These are phyloP conservation scores for Sphagnum contortum DNA, from an alignment of 225 moss, liverwort and hornwort genomes.

Conservation along the genomic window DNA sequence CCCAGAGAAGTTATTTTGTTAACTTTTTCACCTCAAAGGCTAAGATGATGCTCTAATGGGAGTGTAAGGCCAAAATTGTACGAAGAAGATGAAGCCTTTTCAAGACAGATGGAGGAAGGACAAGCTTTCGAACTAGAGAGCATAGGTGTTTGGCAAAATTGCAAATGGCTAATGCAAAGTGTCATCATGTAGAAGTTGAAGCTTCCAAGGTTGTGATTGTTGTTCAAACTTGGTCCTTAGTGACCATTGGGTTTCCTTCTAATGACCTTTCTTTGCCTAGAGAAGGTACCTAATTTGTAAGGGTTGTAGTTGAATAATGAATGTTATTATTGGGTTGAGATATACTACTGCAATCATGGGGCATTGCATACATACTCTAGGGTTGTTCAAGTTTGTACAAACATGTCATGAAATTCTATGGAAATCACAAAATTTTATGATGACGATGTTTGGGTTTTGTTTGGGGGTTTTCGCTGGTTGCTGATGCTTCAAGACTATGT, in stretches of 20 bases:
- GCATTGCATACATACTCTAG: too few relatives aligned
- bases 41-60: background rate
- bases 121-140: constrained; percentile 46
- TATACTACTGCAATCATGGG: too few relatives aligned
- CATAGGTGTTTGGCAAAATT: constrained; percentile 43
- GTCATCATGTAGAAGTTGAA: constrained; percentile 48
- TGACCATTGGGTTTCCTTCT: constrained; percentile 29
- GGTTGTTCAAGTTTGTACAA: too few relatives aligned
- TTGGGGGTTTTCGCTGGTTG: too few relatives aligned
- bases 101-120: constrained; percentile 80
- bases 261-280: constrained; percentile 42
- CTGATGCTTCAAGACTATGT: constrained; percentile 43
- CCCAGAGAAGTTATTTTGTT: too few relatives aligned
- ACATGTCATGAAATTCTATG: too few relatives aligned
- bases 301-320: too few relatives aligned
- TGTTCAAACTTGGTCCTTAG: constrained; percentile 44
- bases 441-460: too few relatives aligned
- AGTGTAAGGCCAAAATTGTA: constrained; percentile 69
- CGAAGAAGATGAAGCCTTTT: constrained; percentile 76
- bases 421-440: too few relatives aligned
- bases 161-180: constrained; percentile 45
- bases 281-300: too few relatives aligned
- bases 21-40: background rate
- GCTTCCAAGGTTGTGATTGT: constrained; percentile 51
- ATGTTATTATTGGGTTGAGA: too few relatives aligned